These are phyloP conservation scores for Evansstolkia leycettana DNA, from an alignment of 495 filamentous ascomycete species.

Conservation along the genomic window DNA sequence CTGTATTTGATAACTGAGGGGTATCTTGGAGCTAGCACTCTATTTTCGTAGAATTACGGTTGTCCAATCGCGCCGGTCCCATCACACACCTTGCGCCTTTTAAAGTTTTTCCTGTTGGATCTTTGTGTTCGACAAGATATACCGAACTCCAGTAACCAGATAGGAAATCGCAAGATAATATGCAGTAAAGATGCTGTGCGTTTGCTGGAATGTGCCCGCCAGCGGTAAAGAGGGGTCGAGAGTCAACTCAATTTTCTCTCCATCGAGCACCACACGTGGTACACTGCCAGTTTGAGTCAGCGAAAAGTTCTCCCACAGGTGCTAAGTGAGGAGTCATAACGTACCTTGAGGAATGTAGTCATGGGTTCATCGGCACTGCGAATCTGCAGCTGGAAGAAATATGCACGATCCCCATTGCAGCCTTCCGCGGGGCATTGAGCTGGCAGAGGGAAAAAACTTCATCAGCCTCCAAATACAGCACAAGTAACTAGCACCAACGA, in stretches of 20 bases:
- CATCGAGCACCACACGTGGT: constrained; percentile 29
- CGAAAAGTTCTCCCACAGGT: constrained; percentile 8
- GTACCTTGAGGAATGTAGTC: constrained; percentile 88
- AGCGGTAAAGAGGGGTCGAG: constrained; percentile 2
- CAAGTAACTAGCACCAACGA: neutral
- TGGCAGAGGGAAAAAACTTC: constrained; percentile 12
- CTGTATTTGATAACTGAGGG: neutral
- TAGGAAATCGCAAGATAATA: too few relatives aligned
- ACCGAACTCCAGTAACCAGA: too few relatives aligned
- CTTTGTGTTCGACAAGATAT: too few relatives aligned
- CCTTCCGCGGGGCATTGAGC: constrained; percentile 65
- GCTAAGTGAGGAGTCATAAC: constrained; percentile 14
- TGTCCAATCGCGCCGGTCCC: neutral
- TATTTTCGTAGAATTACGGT: neutral
- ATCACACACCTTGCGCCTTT: neutral
- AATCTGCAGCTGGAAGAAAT: constrained; percentile 94
- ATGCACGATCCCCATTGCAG: constrained; percentile 70
- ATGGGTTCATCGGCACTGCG: constrained; percentile 96
- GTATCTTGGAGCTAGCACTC: neutral
- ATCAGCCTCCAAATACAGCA: constrained; percentile 3
- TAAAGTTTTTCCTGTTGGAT: constrained; percentile 2
- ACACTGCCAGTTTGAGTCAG: constrained; percentile 28
- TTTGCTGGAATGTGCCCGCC: neutral
- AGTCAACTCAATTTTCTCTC: constrained; percentile 29
- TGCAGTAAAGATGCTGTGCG: too few relatives aligned